Evolutionary conservation across 106 monocot species (phyloP).

Genomic region (Dactylorhiza incarnata): DNA sequence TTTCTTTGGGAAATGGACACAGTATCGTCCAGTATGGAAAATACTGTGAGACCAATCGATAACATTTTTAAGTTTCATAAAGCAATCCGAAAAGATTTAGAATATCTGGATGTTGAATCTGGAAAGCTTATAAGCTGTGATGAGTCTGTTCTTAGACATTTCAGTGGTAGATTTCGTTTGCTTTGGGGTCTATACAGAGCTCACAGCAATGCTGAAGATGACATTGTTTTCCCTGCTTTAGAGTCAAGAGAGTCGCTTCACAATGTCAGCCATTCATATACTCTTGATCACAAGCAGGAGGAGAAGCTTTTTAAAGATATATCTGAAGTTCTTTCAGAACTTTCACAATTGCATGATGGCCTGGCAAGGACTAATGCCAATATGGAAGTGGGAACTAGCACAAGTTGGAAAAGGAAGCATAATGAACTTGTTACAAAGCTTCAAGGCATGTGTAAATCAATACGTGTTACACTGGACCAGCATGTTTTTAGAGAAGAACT

Average conservation of each 20-base stretch:
- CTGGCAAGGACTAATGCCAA: slow-evolving; percentile 11
- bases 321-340: slow-evolving; percentile 70
- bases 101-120: slow-evolving; percentile 94
- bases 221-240: slow-evolving; percentile 96
- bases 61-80: slow-evolving; percentile 98
- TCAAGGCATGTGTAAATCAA: slow-evolving; percentile 97
- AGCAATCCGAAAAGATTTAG: slow-evolving; percentile 92
- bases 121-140: slow-evolving; percentile 79
- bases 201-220: slow-evolving; percentile 99
- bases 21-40: slow-evolving; percentile 46
- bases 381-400: slow-evolving; percentile 14
- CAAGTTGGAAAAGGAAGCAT: slow-evolving; percentile 40
- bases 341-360: slow-evolving; percentile 51
- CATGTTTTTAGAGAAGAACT: slow-evolving; percentile 95
- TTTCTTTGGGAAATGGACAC: slow-evolving; percentile 69
- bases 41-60: slow-evolving; percentile 69
- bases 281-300: slow-evolving; percentile 95
- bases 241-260: slow-evolving; percentile 97
- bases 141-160: slow-evolving; percentile 66
- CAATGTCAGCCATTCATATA: slow-evolving; percentile 97
- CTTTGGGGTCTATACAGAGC: slow-evolving; percentile 93
- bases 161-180: slow-evolving; percentile 89
- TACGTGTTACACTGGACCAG: slow-evolving; percentile 88
- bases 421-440: slow-evolving; percentile 92
- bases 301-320: slow-evolving; percentile 94